Conservation (phyloP, 2,329 filamentous ascomycete species). For the Diaporthe nobilis region DNA sequence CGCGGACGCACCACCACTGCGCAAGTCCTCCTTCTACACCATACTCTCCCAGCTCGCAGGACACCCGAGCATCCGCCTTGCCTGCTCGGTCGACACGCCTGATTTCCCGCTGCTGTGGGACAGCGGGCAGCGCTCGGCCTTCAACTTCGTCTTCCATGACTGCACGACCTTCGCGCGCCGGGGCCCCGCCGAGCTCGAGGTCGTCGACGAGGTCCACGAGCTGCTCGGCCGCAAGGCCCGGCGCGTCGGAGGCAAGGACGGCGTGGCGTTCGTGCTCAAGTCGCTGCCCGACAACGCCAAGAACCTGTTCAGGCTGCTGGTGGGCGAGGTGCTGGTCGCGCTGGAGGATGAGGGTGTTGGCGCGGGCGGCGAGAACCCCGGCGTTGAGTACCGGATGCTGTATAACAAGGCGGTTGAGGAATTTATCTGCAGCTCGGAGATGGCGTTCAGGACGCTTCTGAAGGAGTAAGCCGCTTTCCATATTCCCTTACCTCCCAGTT, state of each 20-base stretch:
- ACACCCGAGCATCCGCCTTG: constrained; percentile 78
- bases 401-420: constrained; percentile 97
- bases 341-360: constrained; percentile 71
- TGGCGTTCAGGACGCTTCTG: constrained; percentile 92
- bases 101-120: constrained; percentile 94
- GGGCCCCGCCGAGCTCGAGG: constrained; percentile 77
- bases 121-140: constrained; percentile 83
- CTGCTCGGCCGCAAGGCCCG: constrained; percentile 85
- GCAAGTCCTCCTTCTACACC: constrained; percentile 77
- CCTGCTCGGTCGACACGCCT: constrained; percentile 89
- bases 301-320: constrained; percentile 86
- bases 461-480: constrained; percentile 79
- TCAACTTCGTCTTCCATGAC: constrained; percentile 93
- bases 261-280: constrained; percentile 90
- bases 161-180: constrained; percentile 89
- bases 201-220: constrained; percentile 91
- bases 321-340: constrained; percentile 84
- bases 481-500: not conserved
- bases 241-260: constrained; percentile 88
- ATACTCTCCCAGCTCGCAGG: constrained; percentile 83
- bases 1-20: constrained; percentile 84
- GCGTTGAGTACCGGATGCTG: constrained; percentile 89
- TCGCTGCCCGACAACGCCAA: constrained; percentile 93
- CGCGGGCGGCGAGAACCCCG: constrained; percentile 69
- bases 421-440: constrained; percentile 96